Evolutionary conservation across 306 rosid species (phyloP), one percentile per base, ranked within the genome.

Genomic region (Rosa persica): DNA sequence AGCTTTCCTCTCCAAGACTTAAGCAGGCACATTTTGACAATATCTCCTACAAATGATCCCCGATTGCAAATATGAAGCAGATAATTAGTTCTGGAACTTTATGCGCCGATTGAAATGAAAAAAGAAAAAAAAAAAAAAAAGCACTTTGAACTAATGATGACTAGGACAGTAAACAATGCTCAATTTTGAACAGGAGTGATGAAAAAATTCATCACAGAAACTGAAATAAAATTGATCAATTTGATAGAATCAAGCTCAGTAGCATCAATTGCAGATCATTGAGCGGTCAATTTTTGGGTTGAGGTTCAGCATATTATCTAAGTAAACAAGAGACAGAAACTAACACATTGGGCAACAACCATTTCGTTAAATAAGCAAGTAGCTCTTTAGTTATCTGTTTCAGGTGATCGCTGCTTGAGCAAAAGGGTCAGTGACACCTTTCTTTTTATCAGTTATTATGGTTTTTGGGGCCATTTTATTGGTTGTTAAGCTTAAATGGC

Each of bases 21-120:
- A 34, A 12, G 72, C 78, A 0, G 30, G 68, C 34, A 39, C 73
- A 22, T 68, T 68, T 68, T 12, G 73, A 68, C 73, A 68, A 20
- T 68, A 68, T 42, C 52, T 68, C 73, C 73, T 68, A 12, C 38
- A 43, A 12, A 19, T 19, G 47, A 39, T 66, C 27, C 44, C 47
- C 25, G 39, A 19, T 39, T 17, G 25, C 38, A 68, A 20, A 68
- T 5, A 43, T 2, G 10, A 43, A 43, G n/a, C 34, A 40, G 30
- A 68, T 42, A 12, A 5, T 40, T 68, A 42, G 71, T 39, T 65
- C 23, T 16, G 70, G 25, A 54, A 54, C 15, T 47, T 47, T 12
- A 30, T 30, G 36, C 36, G 36, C 3, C 3, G 36, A 30, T 30
- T 30, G 36, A 30, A 30, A 30, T 30, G 2, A 0, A 30, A 30